phyloP scores from a whole-genome alignment of 2,329 filamentous ascomycete genomes.

The Botrytis medusae region DNA sequence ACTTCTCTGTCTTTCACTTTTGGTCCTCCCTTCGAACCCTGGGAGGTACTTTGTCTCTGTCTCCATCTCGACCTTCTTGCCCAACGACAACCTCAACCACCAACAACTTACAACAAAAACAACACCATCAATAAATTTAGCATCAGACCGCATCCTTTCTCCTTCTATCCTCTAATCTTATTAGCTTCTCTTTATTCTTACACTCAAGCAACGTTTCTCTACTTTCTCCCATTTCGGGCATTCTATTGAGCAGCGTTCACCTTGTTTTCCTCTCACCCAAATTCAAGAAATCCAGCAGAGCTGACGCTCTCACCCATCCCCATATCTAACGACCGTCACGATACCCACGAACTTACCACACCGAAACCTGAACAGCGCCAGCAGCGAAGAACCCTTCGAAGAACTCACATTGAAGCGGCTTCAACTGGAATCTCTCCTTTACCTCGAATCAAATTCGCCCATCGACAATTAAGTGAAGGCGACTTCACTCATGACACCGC shows the following conservation, averaged over 20 bases:
- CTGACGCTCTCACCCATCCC: slow-evolving; percentile 37
- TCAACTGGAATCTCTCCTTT: slow-evolving; percentile 39
- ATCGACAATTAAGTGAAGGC: slow-evolving; percentile 27
- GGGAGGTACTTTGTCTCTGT: background rate
- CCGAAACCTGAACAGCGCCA: slow-evolving; percentile 37
- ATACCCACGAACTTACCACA: slow-evolving; percentile 39
- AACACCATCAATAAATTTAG: slow-evolving; percentile 16
- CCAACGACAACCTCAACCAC: background rate
- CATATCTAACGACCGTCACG: slow-evolving; percentile 41
- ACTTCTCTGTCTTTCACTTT: slow-evolving; percentile 1
- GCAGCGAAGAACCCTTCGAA: slow-evolving; percentile 34
- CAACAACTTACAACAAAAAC: slow-evolving; percentile 7
- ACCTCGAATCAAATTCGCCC: slow-evolving; percentile 32
- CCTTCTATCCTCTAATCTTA: background rate
- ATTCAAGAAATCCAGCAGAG: slow-evolving; percentile 30
- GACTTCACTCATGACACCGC: slow-evolving; percentile 35
- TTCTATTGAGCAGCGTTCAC: slow-evolving; percentile 29
- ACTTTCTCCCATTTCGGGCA: slow-evolving; percentile 24
- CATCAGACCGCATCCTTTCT: slow-evolving; percentile 12
- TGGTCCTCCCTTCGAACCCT: no score
- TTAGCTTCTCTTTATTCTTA: background rate
- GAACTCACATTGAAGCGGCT: slow-evolving; percentile 40
- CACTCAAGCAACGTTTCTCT: background rate
- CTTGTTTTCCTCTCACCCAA: slow-evolving; percentile 34
- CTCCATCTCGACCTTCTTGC: background rate